Evolutionary conservation across 2,329 filamentous ascomycete species (phyloP).

Genomic region (Talaromyces verruculosus): DNA sequence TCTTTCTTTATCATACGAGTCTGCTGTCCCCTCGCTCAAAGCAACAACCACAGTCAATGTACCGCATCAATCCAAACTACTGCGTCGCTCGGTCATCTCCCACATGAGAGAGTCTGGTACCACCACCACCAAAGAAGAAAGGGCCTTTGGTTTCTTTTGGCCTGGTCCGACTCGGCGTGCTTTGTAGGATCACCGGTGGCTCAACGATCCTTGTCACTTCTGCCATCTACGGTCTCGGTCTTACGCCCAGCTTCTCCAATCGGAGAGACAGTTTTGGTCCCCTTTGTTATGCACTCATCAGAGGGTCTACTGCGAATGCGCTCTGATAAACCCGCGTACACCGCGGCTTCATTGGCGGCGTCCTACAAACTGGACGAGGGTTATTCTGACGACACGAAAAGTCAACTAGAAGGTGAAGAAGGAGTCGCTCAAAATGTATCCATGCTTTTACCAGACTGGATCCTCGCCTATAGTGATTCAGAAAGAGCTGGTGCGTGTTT

Average conservation of each 20-base stretch:
- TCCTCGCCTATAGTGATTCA: slow-evolving; percentile 54
- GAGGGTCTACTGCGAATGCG: slow-evolving; percentile 30
- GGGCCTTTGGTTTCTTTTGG: not conserved
- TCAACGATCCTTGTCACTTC: slow-evolving; percentile 1
- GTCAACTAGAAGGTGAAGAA: slow-evolving; percentile 43
- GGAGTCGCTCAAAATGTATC: slow-evolving; percentile 38
- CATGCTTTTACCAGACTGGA: slow-evolving; percentile 54
- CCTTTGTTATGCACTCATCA: slow-evolving; percentile 19
- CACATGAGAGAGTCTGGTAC: not conserved
- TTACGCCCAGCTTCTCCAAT: not conserved
- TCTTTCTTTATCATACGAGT: slow-evolving; percentile 1
- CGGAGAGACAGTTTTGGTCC: not conserved
- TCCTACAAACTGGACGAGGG: slow-evolving; percentile 73
- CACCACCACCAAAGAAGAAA: not conserved
- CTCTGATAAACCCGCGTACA: slow-evolving; percentile 26
- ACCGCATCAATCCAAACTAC: not conserved
- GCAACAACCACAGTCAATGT: not conserved
- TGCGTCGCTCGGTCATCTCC: not conserved
- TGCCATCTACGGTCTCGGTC: not conserved
- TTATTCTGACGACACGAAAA: slow-evolving; percentile 73
- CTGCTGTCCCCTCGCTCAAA: not conserved
- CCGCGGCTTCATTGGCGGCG: slow-evolving; percentile 33
- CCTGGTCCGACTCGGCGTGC: slow-evolving; percentile 7
- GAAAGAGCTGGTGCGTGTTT: slow-evolving; percentile 54
- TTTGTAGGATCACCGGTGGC: slow-evolving; percentile 6